Percentiles rank a stretch among this genome's conserved stretches.
These are phyloP conservation scores for Xylaria sp. DNA, from an alignment of 495 filamentous ascomycete species.

Conservation along the genomic window DNA sequence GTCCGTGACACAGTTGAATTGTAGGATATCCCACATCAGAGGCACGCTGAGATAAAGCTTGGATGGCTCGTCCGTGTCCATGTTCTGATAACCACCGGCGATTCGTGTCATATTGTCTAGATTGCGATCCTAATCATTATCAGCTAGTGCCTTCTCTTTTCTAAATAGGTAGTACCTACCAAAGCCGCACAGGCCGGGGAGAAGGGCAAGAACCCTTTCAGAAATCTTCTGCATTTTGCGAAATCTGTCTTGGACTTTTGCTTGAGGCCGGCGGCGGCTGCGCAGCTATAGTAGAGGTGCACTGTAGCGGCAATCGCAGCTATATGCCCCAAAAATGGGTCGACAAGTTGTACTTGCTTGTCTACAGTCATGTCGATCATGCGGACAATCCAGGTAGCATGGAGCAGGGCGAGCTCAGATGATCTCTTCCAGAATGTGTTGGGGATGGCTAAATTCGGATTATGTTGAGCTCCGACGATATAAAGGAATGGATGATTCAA, in stretches of 20 bases:
- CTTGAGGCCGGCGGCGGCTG: conserved; percentile 51
- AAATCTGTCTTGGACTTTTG: conserved; percentile 56
- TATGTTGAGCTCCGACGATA: conserved; percentile 55
- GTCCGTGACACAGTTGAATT: conserved; percentile 45
- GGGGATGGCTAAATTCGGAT: conserved; percentile 54
- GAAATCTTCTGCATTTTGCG: conserved; percentile 52
- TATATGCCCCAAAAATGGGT: conserved; percentile 54
- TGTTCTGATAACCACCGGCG: conserved; percentile 50
- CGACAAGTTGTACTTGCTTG: conserved; percentile 52
- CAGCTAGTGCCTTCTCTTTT: background rate
- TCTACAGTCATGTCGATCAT: conserved; percentile 58
- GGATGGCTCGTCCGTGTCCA: conserved; percentile 50
- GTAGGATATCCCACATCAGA: conserved; percentile 58
- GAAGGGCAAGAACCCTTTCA: conserved; percentile 50
- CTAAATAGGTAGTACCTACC: conserved; percentile 36
- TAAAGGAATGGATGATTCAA: conserved; percentile 58
- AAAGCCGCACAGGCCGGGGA: conserved; percentile 49
- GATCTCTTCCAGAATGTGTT: conserved; percentile 57
- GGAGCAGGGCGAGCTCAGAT: conserved; percentile 53
- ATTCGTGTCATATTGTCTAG: conserved; percentile 52
- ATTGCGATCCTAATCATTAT: conserved; percentile 44
- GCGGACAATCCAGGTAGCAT: conserved; percentile 57
- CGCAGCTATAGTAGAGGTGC: conserved; percentile 56
- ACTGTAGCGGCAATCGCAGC: conserved; percentile 55
- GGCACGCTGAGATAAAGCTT: conserved; percentile 58